Percentiles rank a stretch among this genome's conserved stretches.
phyloP scores from a whole-genome alignment of 2,329 filamentous ascomycete genomes.

The Phymatotrichopsis omnivora region DNA sequence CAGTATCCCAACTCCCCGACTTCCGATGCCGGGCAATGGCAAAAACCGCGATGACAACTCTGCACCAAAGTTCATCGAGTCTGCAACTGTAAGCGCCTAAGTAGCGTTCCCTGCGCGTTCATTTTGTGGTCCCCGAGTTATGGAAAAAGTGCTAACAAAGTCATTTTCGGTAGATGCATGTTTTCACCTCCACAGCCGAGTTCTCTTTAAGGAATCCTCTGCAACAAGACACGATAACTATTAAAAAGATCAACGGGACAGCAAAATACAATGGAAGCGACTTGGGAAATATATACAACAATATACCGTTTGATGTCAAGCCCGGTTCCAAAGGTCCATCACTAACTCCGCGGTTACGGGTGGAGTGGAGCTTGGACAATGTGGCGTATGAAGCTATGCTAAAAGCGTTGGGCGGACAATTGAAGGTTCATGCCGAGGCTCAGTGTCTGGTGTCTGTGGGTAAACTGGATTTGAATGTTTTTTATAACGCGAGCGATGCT shows the following conservation, averaged over 20 bases:
- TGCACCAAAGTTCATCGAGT: slow-evolving; percentile 59
- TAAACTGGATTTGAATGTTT: slow-evolving; percentile 54
- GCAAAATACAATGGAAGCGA: slow-evolving; percentile 76
- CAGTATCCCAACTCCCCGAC: slow-evolving; percentile 58
- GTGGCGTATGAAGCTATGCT: slow-evolving; percentile 75
- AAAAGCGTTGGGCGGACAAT: slow-evolving; percentile 65
- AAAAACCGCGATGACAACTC: slow-evolving; percentile 40
- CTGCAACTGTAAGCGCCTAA: slow-evolving; percentile 49
- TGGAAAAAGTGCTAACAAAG: slow-evolving; percentile 30
- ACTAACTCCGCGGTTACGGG: slow-evolving; percentile 65
- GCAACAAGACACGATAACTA: slow-evolving; percentile 57
- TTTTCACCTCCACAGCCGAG: slow-evolving; percentile 74
- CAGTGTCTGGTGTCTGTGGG: slow-evolving; percentile 65
- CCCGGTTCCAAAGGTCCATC: slow-evolving; percentile 51
- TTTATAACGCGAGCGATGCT: slow-evolving; percentile 60
- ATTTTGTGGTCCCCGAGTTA: too few relatives aligned
- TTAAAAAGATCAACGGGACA: slow-evolving; percentile 72
- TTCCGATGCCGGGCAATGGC: slow-evolving; percentile 39
- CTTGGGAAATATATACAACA: slow-evolving; percentile 67
- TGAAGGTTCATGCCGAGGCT: slow-evolving; percentile 71
- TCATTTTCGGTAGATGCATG: slow-evolving; percentile 46
- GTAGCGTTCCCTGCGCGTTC: too few relatives aligned
- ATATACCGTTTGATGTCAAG: slow-evolving; percentile 62
- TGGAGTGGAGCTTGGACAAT: slow-evolving; percentile 64
- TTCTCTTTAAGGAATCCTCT: slow-evolving; percentile 78